Evolutionary conservation across 345 rosid species (phyloP), one percentile per base, ranked within the genome.

Genomic region (Populus euphratica): DNA sequence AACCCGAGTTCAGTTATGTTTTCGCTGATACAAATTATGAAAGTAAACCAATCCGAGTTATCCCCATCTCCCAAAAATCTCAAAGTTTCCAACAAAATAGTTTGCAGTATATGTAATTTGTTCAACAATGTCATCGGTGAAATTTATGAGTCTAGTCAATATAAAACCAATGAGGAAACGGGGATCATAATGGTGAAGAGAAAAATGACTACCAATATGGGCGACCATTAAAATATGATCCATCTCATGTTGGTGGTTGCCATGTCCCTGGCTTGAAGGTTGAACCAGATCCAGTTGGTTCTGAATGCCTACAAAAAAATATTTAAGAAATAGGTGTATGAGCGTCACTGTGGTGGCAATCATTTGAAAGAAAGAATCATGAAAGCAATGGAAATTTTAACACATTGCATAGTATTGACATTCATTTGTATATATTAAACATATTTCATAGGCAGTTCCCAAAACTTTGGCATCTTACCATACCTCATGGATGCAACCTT

Each of bases 201-300:
- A 33, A 36, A 23, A 33, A 36, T 5, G 43, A 76, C 52, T 73
- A 68, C 49, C 61, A 25, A 69, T 5, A 44, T 74, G 72, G 77
- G 17, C 7, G 6, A 44, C 27, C 76, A 25, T 25, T 59, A 71
- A 59, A n/a, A 31, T 54, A 50, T 35, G 38, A 73, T 62, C 25
- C 38, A 76, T 66, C 68, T 91, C 89, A 91, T 39, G 92, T 84
- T 33, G 99, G 97, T 1, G 99, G 94, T 75, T 92, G 99, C 99
- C 99, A 96, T 73, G 96, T 90, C 84, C 98, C 99, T 2, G 98
- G 97, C 84, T 78, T 88, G 84, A 77, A 96, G 65, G 93, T 85
- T 83, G 90, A 80, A 71, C 99, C 97, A 20, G 97, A 88, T 81
- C 98, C 99, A 59, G 91, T 82, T 64, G 98, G 97, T 79, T 96